Percentiles rank a stretch among this genome's conserved stretches.
These are phyloP conservation scores for Brassica cretica DNA, from an alignment of 345 rosid genomes.

Conservation along the genomic window DNA sequence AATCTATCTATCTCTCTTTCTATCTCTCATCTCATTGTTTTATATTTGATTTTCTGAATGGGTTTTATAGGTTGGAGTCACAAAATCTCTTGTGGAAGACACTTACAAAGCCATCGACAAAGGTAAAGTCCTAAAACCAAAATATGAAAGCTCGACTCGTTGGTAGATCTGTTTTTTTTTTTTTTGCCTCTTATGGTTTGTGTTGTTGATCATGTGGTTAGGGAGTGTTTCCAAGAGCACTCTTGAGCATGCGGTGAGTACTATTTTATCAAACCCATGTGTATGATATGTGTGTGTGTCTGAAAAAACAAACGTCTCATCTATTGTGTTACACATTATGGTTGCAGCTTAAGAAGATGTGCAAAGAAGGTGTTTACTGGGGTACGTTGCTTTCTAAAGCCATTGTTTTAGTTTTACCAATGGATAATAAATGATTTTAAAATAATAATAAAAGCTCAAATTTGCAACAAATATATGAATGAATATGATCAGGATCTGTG, in stretches of 20 bases:
- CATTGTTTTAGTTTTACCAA: not conserved
- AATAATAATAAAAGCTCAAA: not conserved
- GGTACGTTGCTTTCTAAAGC: slow-evolving; percentile 47
- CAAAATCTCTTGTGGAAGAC: slow-evolving; percentile 65
- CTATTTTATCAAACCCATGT: not conserved
- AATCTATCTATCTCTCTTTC: not conserved
- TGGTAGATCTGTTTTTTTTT: not conserved
- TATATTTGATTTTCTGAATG: not conserved
- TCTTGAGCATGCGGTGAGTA: not conserved
- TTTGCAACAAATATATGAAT: not conserved
- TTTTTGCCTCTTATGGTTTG: slow-evolving; percentile 1
- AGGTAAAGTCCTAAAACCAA: slow-evolving; percentile 44
- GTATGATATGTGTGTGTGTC: not conserved
- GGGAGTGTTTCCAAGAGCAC: slow-evolving; percentile 46
- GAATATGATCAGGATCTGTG: slow-evolving; percentile 50
- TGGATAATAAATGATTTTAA: not conserved
- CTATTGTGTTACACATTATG: not conserved
- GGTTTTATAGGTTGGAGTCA: slow-evolving; percentile 65
- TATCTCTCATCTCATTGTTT: slow-evolving; percentile 6
- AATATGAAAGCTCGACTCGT: not conserved
- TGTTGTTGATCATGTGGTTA: slow-evolving; percentile 35
- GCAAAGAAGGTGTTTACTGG: slow-evolving; percentile 78
- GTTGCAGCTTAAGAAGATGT: slow-evolving; percentile 83
- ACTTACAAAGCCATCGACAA: slow-evolving; percentile 50
- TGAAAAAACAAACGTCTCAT: not conserved